phyloP scores from a whole-genome alignment of 2,329 filamentous ascomycete genomes.

The Pochonia chlamydosporia region DNA sequence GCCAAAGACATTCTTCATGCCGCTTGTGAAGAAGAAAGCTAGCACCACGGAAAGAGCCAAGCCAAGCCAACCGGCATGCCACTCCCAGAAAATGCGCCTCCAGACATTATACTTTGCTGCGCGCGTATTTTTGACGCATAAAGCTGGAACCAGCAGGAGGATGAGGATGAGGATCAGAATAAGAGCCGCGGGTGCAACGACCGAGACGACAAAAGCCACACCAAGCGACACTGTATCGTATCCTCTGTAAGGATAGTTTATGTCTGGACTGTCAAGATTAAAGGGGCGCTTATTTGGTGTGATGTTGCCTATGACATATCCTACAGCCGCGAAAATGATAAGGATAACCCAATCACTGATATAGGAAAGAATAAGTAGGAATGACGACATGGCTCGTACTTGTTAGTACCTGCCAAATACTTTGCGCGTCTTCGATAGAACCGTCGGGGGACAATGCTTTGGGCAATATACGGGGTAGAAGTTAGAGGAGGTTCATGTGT shows the following conservation, averaged over 20 bases:
- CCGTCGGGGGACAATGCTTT: too few species aligned
- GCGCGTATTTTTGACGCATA: too few species aligned
- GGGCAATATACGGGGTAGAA: too few species aligned
- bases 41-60: conserved; percentile 59
- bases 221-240: conserved; percentile 60
- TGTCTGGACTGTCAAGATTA: conserved; percentile 55
- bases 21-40: conserved; percentile 67
- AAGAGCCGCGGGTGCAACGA: conserved; percentile 17
- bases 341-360: conserved; percentile 48
- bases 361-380: conserved; percentile 45
- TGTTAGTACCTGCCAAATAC: too few species aligned
- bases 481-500: too few species aligned
- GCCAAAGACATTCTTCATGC: conserved; percentile 62
- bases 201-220: conserved; percentile 45
- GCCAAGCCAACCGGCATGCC: conserved; percentile 71
- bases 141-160: background rate
- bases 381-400: background rate
- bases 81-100: conserved; percentile 73
- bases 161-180: background rate
- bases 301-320: conserved; percentile 44
- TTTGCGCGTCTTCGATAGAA: too few species aligned
- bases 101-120: conserved; percentile 46
- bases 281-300: conserved; percentile 57
- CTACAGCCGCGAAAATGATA: conserved; percentile 38
- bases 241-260: conserved; percentile 57